phyloP scores from a whole-genome alignment of 768 basidiomycete species.

The Collybia nuda region DNA sequence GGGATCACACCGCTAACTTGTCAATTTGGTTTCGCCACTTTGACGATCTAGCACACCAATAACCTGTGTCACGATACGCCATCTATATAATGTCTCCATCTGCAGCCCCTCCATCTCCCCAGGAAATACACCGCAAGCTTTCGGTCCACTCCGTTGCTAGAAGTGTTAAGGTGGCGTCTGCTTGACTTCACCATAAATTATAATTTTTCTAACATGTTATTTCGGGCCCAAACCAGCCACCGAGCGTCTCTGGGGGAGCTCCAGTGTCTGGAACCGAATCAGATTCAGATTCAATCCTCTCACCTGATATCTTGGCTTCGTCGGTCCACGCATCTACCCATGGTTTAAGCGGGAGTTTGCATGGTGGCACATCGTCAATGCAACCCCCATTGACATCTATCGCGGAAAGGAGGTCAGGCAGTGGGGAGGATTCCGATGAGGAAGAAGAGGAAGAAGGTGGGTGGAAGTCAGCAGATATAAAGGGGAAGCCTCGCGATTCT shows the following conservation, averaged over 20 bases:
- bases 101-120: conserved; percentile 73
- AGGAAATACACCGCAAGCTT: conserved; percentile 85
- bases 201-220: conserved; percentile 7
- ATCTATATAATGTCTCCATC: conserved; percentile 32
- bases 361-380: conserved; percentile 32
- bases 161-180: conserved; percentile 43
- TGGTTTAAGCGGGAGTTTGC: conserved; percentile 18
- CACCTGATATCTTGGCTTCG: conserved; percentile 50
- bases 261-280: conserved; percentile 75
- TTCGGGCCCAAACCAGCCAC: conserved; percentile 14
- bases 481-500: conserved; percentile 43
- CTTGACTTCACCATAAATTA: conserved; percentile 7
- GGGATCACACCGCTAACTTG: background rate
- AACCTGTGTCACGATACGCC: background rate
- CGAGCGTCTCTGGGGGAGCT: conserved; percentile 16
- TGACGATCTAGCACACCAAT: conserved; percentile 17
- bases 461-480: conserved; percentile 55
- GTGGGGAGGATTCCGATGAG: conserved; percentile 81
- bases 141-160: conserved; percentile 68
- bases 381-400: conserved; percentile 70
- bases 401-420: conserved; percentile 68
- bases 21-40: background rate
- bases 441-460: conserved; percentile 67
- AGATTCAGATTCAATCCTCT: conserved; percentile 76
- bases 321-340: conserved; percentile 28